phyloP scores from a whole-genome alignment of 2,329 filamentous ascomycete species.

The Penicillium sp. region DNA sequence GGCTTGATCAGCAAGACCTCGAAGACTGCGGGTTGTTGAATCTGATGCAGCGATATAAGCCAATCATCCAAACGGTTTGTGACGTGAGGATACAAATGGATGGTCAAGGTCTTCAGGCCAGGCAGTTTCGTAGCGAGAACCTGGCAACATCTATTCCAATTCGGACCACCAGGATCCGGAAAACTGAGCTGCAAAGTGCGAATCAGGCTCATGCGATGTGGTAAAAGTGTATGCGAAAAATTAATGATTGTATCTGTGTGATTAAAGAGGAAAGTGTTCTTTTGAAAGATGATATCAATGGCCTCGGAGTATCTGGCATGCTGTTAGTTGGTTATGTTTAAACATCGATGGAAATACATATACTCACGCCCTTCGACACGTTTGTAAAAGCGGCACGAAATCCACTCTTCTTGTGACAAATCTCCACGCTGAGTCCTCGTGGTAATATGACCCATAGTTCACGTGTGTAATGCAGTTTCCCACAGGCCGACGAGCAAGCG shows the following conservation, averaged over 20 bases:
- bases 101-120: neutral
- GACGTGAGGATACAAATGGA: neutral
- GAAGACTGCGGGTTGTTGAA: neutral
- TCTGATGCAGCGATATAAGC: neutral
- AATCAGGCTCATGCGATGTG: neutral
- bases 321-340: neutral
- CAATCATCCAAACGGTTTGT: neutral
- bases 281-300: neutral
- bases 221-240: neutral
- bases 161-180: neutral
- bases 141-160: neutral
- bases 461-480: neutral
- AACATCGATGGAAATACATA: too few species aligned
- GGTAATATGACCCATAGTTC: neutral
- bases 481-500: neutral
- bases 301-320: neutral
- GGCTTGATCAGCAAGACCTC: neutral
- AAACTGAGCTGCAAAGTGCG: neutral
- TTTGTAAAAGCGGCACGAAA: neutral
- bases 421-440: neutral
- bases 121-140: neutral
- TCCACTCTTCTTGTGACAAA: neutral
- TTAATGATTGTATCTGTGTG: neutral
- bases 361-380: neutral
- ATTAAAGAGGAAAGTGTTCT: constrained; percentile 3